Evolutionary conservation across 2,329 filamentous ascomycete genomes (phyloP).

Genomic region (Keithomyces neogunnii): DNA sequence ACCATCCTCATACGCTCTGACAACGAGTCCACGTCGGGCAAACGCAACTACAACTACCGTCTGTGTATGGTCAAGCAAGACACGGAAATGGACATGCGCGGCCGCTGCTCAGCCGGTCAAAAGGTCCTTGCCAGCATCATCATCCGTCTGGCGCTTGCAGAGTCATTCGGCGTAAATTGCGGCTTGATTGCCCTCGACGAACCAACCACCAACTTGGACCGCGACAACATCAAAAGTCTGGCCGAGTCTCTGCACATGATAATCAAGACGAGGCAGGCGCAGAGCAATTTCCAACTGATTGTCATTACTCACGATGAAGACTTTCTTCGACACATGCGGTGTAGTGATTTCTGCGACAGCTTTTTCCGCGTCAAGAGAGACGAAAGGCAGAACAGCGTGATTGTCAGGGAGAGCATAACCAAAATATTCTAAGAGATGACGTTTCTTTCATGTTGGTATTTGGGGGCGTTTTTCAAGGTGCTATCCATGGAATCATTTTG

Average conservation of each 20-base stretch:
- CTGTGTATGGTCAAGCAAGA: constrained; percentile 97
- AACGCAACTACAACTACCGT: constrained; percentile 91
- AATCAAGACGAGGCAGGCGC: constrained; percentile 71
- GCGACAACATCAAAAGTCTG: constrained; percentile 86
- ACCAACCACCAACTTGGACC: constrained; percentile 92
- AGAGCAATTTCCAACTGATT: constrained; percentile 95
- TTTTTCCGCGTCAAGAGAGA: constrained; percentile 85
- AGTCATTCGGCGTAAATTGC: constrained; percentile 94
- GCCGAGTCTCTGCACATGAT: constrained; percentile 80
- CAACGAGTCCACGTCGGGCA: constrained; percentile 63
- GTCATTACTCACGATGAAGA: constrained; percentile 99
- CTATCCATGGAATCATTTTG: too few species aligned
- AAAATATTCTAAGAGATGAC: constrained; percentile 31
- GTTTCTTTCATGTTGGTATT: too few species aligned
- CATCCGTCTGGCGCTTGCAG: constrained; percentile 89
- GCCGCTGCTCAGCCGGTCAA: constrained; percentile 91
- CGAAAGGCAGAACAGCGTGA: constrained; percentile 77
- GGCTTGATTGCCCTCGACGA: constrained; percentile 95
- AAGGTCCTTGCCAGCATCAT: constrained; percentile 96
- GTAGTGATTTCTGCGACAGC: constrained; percentile 82
- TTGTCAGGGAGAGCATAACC: constrained; percentile 59
- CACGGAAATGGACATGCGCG: constrained; percentile 98
- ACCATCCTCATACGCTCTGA: constrained; percentile 93
- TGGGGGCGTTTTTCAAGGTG: too few species aligned
- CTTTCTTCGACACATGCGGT: constrained; percentile 88